A percentile compares a stretch with the other conserved stretches of the same genome.
phyloP scores from a whole-genome alignment of 129 eudicot genomes.

The Solidago caesia region DNA sequence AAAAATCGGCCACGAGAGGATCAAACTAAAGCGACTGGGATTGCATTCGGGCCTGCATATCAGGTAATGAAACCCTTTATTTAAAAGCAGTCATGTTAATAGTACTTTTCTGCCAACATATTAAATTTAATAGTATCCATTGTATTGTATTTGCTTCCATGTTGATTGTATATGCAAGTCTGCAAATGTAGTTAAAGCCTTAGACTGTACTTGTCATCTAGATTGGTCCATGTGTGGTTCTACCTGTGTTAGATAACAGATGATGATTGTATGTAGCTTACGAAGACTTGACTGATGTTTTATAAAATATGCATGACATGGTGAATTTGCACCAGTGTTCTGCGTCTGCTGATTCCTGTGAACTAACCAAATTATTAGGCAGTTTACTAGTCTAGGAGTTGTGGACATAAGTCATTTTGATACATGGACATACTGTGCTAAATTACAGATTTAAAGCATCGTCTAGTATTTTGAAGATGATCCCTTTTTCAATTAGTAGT shows the following conservation, averaged over 20 bases:
- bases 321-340: not conserved
- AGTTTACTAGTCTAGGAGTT: not conserved
- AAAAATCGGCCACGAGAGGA: conserved; percentile 89
- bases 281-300: not conserved
- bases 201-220: not conserved
- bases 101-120: not conserved
- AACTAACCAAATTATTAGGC: not conserved
- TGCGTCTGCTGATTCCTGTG: not conserved
- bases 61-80: conserved; percentile 40
- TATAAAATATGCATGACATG: not conserved
- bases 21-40: conserved; percentile 70
- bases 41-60: conserved; percentile 88
- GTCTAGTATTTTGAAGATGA: too few species aligned
- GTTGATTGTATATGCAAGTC: not conserved
- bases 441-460: too few species aligned
- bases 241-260: not conserved
- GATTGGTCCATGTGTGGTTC: not conserved
- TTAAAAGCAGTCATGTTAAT: not conserved
- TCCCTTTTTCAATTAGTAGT: too few species aligned
- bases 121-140: not conserved
- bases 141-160: not conserved
- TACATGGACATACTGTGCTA: too few species aligned
- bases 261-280: not conserved
- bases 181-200: not conserved
- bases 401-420: not conserved